Base-by-base conservation (phyloP, 805 yeast genomes). In the Candida corydali region DNA sequence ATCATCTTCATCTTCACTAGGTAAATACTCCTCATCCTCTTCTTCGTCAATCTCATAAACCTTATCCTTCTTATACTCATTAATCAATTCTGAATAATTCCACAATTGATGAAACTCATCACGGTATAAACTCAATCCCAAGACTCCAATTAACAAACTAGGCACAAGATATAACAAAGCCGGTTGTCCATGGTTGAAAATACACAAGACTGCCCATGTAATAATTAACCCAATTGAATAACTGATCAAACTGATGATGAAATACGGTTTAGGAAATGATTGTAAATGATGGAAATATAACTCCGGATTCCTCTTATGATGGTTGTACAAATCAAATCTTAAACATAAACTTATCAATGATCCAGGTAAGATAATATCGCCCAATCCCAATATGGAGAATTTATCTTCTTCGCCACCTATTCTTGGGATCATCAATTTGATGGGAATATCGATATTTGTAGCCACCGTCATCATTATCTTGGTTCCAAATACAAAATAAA, bases 161-260 rank as follows among this genome's bases (percentile, higher is more conserved):
- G 88, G 88, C 3, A 78, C 78, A 17, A 82, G 54, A 49, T 80
- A 82, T 14, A 82, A 50, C 42, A 82, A 57, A 0, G 87, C 87
- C 1, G 88, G 88, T 54, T 81, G 88, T 1, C 79, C 86, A 8
- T 49, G 52, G 1, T 66, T 47, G 42, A 48, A 73, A 3, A 49
- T 34, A 22, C 60, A 57, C 34, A 73, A 52, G 3, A 66, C 73
- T 2, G 42, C 45, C 33, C 70, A 55, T 1, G 86, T 75, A 0
- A 49, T 32, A 0, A 53, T 16, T 26, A 82, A 50, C 0, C 78
- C 81, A n/a, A 64, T 4, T 0, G 57, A 37, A 51, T 82, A 82
- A 8, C 76, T 68, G 2, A 64, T 25, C n/a, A 80, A 16, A 3
- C 76, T 63, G 3, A 62, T 45, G 1, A 31, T 35, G 49, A 79